Conservation (phyloP, 164 flowering plant genomes). For the Berberis thunbergii region DNA sequence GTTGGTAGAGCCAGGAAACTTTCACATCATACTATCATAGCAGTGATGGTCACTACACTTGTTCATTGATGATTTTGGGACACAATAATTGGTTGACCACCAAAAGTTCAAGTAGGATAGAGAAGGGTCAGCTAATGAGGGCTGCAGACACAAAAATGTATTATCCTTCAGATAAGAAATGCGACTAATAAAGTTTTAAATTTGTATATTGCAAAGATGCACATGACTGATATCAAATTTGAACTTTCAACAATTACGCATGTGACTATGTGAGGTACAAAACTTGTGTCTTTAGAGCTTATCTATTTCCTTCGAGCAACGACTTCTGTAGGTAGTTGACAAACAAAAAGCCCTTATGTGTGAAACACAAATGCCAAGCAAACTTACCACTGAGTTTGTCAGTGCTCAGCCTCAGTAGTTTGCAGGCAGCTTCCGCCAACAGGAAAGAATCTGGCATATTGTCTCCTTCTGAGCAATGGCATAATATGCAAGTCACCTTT, state of each 20-base stretch:
- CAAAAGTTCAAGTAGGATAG: no score
- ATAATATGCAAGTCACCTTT: constrained; percentile 82
- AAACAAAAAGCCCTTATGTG: not conserved
- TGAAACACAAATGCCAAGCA: not conserved
- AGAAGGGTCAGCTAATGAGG: no score
- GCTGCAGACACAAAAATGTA: no score
- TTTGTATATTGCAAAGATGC: not conserved
- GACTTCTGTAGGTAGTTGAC: not conserved
- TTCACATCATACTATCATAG: no score
- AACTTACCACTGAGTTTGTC: constrained; percentile 36
- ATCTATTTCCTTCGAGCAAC: not conserved
- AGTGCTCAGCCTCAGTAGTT: constrained; percentile 33
- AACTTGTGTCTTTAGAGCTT: not conserved
- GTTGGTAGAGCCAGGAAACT: no score
- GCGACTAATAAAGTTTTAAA: no score
- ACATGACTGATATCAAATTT: not conserved
- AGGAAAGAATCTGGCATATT: constrained; percentile 72
- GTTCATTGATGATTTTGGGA: no score
- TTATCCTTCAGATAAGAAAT: no score
- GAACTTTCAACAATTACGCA: not conserved
- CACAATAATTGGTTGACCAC: no score
- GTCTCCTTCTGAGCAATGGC: constrained; percentile 96
- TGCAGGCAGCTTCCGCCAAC: constrained; percentile 73
- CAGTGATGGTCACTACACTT: no score
- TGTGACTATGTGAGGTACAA: not conserved